Conservation (phyloP, 768 basidiomycete genomes). For the Gloeopeniophorella convolvens region DNA sequence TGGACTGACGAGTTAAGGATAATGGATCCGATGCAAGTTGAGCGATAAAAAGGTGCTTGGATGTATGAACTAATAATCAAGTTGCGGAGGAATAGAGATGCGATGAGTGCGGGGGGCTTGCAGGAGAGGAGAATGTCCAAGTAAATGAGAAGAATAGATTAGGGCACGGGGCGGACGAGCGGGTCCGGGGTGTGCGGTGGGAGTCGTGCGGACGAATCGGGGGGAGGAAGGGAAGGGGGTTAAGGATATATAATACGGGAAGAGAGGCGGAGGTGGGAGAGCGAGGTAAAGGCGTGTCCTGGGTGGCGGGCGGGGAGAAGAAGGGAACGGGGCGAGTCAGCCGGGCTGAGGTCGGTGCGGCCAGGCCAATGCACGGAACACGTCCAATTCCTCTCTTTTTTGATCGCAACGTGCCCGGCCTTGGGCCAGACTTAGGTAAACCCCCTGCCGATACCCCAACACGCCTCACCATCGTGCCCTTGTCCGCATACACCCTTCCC, state of each 20-base stretch:
- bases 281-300: constrained; percentile 18
- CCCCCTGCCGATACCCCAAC: constrained; percentile 12
- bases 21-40: constrained; percentile 42
- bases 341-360: no score
- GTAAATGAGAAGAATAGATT: constrained; percentile 21
- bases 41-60: constrained; percentile 40
- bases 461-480: constrained; percentile 8
- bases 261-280: no score
- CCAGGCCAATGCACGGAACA: constrained; percentile 3
- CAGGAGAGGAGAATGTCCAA: constrained; percentile 21
- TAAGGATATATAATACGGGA: constrained; percentile 15
- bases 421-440: constrained; percentile 35
- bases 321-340: constrained; percentile 54
- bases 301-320: constrained; percentile 42
- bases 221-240: not conserved
- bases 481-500: not conserved
- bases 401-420: constrained; percentile 70
- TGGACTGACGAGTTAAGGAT: constrained; percentile 44
- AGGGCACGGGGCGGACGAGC: constrained; percentile 27
- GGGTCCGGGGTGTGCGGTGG: constrained; percentile 22
- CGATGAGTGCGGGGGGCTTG: constrained; percentile 30
- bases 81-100: constrained; percentile 36
- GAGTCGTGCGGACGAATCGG: constrained; percentile 12
- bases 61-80: constrained; percentile 45
- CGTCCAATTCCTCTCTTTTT: not conserved